Base-by-base conservation (phyloP, 1,284 basidiomycete species). In the Puccinia polysora region DNA sequence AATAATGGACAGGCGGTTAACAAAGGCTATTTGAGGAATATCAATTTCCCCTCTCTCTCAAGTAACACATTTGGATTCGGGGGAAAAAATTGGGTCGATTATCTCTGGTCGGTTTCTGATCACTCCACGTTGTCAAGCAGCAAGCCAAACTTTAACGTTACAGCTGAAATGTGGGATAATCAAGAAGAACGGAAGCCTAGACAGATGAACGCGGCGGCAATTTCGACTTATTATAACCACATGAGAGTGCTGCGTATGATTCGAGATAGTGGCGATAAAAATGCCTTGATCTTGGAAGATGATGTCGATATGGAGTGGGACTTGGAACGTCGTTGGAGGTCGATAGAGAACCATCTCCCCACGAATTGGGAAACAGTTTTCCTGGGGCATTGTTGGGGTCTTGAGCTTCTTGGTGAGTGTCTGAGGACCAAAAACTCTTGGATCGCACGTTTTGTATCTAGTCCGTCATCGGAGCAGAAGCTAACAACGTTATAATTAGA, bases 191-290 rank as follows among this genome's bases (percentile, higher is more conserved):
- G 67, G n/a, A 28, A 30, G 12, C 67, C 43, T 4, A 52, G 77
- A 36, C 78, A 78, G 58, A 65, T 77, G 10, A 74, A 0, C 81
- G 82, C 50, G 82, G 84, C 23, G 85, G 87, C 72, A 78, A 49
- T 89, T 45, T 87, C 87, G 15, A 88, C 86, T 78, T 91, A 88
- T 87, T 82, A 86, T 75, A 89, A 88, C 0, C 89, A 90, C 79
- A 75, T 86, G 23, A 81, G 81, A 36, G 82, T 84, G 43, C 83
- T 90, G 62, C 74, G 77, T 40, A 59, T 75, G 36, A 76, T 81
- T 40, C 72, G 62, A 14, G 78, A 79, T 23, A 77, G 76, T 49
- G 68, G 74, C 0, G 79, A 80, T 78, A 74, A 78, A 0, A 81
- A 83, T 12, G 81, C 81, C 0, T 77, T 90, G 15, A 82, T 91